Percentiles rank a stretch among this genome's conserved stretches.
Evolutionary conservation across 2,329 filamentous ascomycete genomes (phyloP).

Genomic region (Fusarium verticillioides): DNA sequence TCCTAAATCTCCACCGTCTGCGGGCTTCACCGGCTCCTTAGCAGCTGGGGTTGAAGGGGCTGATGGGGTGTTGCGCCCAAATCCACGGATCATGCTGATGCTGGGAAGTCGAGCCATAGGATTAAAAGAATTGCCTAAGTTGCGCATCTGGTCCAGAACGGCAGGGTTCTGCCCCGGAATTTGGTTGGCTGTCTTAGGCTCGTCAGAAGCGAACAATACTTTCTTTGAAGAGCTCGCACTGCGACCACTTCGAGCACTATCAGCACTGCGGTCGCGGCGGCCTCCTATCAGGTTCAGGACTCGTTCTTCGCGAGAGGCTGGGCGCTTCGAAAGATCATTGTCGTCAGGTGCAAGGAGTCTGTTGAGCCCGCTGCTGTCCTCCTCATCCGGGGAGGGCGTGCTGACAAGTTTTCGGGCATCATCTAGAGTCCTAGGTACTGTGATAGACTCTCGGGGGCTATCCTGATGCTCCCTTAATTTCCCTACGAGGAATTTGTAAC

Average conservation of each 20-base stretch:
- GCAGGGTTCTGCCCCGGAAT: slow-evolving; percentile 60
- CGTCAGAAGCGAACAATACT: slow-evolving; percentile 60
- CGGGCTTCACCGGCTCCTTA: slow-evolving; percentile 51
- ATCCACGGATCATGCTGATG: slow-evolving; percentile 79
- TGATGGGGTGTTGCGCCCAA: slow-evolving; percentile 67
- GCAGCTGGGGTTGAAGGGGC: slow-evolving; percentile 52
- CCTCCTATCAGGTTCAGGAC: slow-evolving; percentile 78
- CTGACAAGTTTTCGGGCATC: slow-evolving; percentile 91
- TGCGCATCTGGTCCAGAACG: slow-evolving; percentile 82
- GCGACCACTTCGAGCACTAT: slow-evolving; percentile 74
- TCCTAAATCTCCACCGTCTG: slow-evolving; percentile 66
- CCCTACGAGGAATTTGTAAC: slow-evolving; percentile 92
- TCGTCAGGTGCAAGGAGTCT: slow-evolving; percentile 60
- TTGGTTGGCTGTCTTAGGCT: slow-evolving; percentile 44
- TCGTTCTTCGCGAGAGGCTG: slow-evolving; percentile 65
- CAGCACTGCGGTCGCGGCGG: slow-evolving; percentile 79
- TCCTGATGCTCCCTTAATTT: slow-evolving; percentile 80
- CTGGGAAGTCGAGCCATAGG: slow-evolving; percentile 81
- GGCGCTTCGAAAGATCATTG: slow-evolving; percentile 45
- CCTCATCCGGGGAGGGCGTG: slow-evolving; percentile 72
- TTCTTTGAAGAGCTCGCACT: slow-evolving; percentile 72
- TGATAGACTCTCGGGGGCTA: slow-evolving; percentile 56
- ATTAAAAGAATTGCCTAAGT: slow-evolving; percentile 82
- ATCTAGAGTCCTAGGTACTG: slow-evolving; percentile 88
- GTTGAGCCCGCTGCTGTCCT: slow-evolving; percentile 69